Percentiles rank a stretch among this genome's conserved stretches.
Evolutionary conservation across 2,329 filamentous ascomycete genomes (phyloP).

Genomic region (Hortaea sp.): DNA sequence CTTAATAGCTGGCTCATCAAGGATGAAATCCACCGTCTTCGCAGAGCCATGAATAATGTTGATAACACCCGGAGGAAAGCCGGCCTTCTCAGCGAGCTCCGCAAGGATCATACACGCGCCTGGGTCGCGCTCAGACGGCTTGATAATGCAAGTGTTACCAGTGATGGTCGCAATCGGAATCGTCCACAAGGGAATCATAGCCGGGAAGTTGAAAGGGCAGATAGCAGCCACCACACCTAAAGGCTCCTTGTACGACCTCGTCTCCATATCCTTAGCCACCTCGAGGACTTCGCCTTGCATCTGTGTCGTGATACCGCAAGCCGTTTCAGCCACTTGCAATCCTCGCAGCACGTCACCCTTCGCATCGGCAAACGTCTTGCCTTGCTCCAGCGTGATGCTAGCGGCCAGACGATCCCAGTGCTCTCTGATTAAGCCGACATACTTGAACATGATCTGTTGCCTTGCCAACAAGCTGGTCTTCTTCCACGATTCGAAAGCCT

Average conservation of each 20-base stretch:
- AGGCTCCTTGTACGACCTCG: conserved; percentile 69
- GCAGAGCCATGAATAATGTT: conserved; percentile 76
- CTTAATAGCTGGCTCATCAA: conserved; percentile 77
- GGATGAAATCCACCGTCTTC: conserved; percentile 74
- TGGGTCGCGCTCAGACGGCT: conserved; percentile 78
- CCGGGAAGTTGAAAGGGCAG: conserved; percentile 84
- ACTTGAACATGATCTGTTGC: conserved; percentile 83
- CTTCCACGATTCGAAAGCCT: conserved; percentile 66
- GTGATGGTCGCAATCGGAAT: conserved; percentile 77
- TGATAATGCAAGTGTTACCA: conserved; percentile 74
- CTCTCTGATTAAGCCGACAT: conserved; percentile 67
- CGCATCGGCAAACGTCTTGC: conserved; percentile 78
- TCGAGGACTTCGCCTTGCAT: conserved; percentile 76
- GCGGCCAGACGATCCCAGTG: conserved; percentile 78
- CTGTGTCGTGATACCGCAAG: conserved; percentile 69
- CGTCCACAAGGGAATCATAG: conserved; percentile 88
- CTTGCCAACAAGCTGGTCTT: conserved; percentile 61
- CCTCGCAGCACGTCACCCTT: conserved; percentile 72
- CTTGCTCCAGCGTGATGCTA: conserved; percentile 79
- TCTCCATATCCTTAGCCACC: conserved; percentile 86
- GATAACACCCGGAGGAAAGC: conserved; percentile 71
- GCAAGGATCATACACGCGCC: conserved; percentile 78
- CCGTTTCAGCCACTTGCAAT: conserved; percentile 74
- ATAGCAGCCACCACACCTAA: conserved; percentile 74
- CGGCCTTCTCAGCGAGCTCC: conserved; percentile 68